Evolutionary conservation across 768 basidiomycete species (phyloP).

Genomic region (Leccinum olivaceopallidum): DNA sequence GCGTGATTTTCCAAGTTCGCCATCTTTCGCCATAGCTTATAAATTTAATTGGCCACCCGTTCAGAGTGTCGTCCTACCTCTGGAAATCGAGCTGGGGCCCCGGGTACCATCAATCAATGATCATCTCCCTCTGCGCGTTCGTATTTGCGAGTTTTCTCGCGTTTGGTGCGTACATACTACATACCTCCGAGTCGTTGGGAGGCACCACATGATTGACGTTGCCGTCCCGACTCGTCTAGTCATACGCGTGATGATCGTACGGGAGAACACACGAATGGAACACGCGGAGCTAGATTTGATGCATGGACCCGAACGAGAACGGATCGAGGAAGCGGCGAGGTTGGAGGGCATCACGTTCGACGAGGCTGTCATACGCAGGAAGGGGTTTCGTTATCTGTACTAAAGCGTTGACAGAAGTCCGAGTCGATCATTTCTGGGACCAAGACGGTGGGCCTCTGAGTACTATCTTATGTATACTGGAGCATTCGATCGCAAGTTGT

Average conservation of each 20-base stretch:
- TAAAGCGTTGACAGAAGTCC: neutral
- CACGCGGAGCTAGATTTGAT: neutral
- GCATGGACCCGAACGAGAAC: neutral
- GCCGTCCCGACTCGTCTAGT: neutral
- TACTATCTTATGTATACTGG: neutral
- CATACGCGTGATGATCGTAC: neutral
- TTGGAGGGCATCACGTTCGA: neutral
- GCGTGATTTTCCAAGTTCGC: neutral
- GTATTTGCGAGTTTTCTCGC: neutral
- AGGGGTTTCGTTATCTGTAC: neutral
- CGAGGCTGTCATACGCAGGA: neutral
- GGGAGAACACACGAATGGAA: neutral
- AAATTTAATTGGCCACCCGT: neutral
- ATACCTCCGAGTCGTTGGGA: neutral
- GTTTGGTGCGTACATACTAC: neutral
- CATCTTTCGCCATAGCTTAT: neutral
- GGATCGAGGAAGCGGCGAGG: neutral
- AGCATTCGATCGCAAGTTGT: neutral
- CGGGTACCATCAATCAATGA: neutral
- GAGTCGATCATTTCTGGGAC: neutral
- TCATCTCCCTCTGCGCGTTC: neutral
- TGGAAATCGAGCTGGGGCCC: neutral
- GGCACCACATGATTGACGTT: neutral
- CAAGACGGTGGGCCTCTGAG: neutral
- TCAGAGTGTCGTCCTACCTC: neutral